These are phyloP conservation scores for Taphrina sp. DNA, from an alignment of 1,139 yeast species.

Conservation along the genomic window DNA sequence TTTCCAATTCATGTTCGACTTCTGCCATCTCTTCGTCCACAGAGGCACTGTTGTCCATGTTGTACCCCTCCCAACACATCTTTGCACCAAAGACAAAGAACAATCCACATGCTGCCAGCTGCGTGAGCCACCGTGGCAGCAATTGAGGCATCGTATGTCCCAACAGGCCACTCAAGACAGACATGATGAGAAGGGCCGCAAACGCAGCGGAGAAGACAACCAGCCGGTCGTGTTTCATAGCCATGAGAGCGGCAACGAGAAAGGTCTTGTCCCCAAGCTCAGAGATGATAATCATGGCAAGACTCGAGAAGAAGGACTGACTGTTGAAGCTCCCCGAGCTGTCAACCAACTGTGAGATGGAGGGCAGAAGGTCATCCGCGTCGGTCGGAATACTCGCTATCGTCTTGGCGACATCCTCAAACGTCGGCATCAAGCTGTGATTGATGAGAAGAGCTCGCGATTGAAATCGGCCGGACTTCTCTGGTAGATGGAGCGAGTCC, in stretches of 20 bases:
- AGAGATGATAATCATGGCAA: slow-evolving; percentile 76
- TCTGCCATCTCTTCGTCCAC: slow-evolving; percentile 89
- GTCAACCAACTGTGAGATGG: not conserved
- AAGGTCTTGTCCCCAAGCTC: slow-evolving; percentile 98
- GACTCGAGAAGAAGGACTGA: slow-evolving; percentile 25
- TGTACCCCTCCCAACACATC: slow-evolving; percentile 73
- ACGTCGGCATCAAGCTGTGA: not conserved
- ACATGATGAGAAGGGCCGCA: slow-evolving; percentile 84
- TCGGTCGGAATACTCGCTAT: slow-evolving; percentile 6
- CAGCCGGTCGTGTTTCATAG: slow-evolving; percentile 83
- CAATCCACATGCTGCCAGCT: slow-evolving; percentile 72
- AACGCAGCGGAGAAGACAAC: slow-evolving; percentile 87
- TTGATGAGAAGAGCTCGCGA: too few relatives aligned
- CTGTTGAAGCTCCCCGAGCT: slow-evolving; percentile 5
- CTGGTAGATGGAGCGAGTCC: too few relatives aligned
- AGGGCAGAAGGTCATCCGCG: slow-evolving; percentile 7
- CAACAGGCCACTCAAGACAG: slow-evolving; percentile 80
- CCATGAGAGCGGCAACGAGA: slow-evolving; percentile 94
- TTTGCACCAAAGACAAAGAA: slow-evolving; percentile 81
- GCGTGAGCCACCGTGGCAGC: slow-evolving; percentile 75
- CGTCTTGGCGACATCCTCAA: slow-evolving; percentile 2
- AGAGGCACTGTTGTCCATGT: slow-evolving; percentile 81
- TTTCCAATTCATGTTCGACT: slow-evolving; percentile 88
- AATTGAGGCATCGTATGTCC: slow-evolving; percentile 90
- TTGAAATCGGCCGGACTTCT: too few relatives aligned